A percentile compares a stretch with the other conserved stretches of the same genome.
These are phyloP conservation scores for Hortaea werneckii DNA, from an alignment of 2,329 filamentous ascomycete genomes.

Conservation along the genomic window DNA sequence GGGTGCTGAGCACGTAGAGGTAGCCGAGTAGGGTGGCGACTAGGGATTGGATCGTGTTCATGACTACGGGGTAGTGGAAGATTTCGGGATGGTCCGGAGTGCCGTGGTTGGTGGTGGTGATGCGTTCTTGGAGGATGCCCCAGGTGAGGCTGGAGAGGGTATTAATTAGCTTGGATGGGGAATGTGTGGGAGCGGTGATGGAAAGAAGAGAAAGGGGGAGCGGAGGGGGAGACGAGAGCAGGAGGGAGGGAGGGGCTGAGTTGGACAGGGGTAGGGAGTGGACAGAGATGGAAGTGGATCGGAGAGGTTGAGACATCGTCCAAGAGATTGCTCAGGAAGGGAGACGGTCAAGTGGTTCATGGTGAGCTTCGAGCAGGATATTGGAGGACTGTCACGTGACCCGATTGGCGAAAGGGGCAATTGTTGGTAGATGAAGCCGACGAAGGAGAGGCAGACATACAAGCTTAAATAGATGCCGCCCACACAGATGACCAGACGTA, in stretches of 20 bases:
- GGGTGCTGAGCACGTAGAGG: constrained; percentile 60
- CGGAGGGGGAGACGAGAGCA: not conserved
- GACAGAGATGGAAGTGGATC: too few species aligned
- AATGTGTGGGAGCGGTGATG: not conserved
- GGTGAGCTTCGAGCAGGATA: too few species aligned
- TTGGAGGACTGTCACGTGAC: too few species aligned
- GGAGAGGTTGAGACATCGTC: too few species aligned
- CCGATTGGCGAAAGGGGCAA: too few species aligned
- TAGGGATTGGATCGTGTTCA: constrained; percentile 89
- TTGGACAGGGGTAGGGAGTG: too few species aligned
- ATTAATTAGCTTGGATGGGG: not conserved
- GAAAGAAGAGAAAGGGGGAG: not conserved
- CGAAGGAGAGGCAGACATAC: constrained; percentile 39
- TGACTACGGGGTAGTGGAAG: constrained; percentile 88
- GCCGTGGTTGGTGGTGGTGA: constrained; percentile 78
- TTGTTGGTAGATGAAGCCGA: not conserved
- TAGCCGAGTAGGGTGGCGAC: constrained; percentile 78
- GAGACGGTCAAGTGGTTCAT: too few species aligned
- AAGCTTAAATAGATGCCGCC: constrained; percentile 94
- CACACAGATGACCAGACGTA: constrained; percentile 78
- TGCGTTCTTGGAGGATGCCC: constrained; percentile 93
- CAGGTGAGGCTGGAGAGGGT: constrained; percentile 59
- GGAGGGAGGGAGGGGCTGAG: not conserved
- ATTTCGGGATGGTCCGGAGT: constrained; percentile 52
- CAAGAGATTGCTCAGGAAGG: too few species aligned